Evolutionary conservation across 2,329 filamentous ascomycete genomes (phyloP).

Genomic region (Hypocrella siamensis): DNA sequence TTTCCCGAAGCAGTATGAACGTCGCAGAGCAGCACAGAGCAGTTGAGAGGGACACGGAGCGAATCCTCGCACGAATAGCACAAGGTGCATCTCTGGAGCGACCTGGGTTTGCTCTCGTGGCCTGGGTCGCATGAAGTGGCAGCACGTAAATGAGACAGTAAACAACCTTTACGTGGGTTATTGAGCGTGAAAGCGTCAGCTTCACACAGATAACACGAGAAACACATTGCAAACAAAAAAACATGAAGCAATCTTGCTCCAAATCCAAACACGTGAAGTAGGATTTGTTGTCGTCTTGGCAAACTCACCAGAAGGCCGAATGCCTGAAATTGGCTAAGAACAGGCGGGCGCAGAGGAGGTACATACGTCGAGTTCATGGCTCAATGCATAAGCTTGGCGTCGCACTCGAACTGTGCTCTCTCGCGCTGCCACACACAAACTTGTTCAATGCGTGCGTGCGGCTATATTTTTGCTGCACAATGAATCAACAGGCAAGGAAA

Average conservation of each 20-base stretch:
- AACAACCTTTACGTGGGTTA: slow-evolving; percentile 29
- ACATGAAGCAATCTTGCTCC: background rate
- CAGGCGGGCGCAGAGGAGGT: background rate
- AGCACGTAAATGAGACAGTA: slow-evolving; percentile 85
- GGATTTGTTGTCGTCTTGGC: background rate
- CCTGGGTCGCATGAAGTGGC: slow-evolving; percentile 72
- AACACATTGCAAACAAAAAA: background rate
- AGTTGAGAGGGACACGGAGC: slow-evolving; percentile 65
- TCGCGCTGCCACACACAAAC: too few relatives aligned
- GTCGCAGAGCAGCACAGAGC: slow-evolving; percentile 50
- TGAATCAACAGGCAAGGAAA: too few relatives aligned
- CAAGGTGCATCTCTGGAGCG: slow-evolving; percentile 77
- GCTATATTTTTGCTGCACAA: too few relatives aligned
- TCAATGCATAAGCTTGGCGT: too few relatives aligned
- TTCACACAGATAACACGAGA: background rate
- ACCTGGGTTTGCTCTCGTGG: slow-evolving; percentile 63
- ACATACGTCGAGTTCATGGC: slow-evolving; percentile 1
- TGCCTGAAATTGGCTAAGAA: slow-evolving; percentile 9
- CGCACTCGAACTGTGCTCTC: too few relatives aligned
- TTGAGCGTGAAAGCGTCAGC: slow-evolving; percentile 1
- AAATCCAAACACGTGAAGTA: background rate
- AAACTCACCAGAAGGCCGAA: slow-evolving; percentile 14
- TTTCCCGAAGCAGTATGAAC: slow-evolving; percentile 39
- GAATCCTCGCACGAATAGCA: slow-evolving; percentile 75
- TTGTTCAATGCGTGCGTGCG: too few relatives aligned